These are phyloP conservation scores for Plantago lanceolata DNA, from an alignment of 305 asterid species.

Conservation along the genomic window DNA sequence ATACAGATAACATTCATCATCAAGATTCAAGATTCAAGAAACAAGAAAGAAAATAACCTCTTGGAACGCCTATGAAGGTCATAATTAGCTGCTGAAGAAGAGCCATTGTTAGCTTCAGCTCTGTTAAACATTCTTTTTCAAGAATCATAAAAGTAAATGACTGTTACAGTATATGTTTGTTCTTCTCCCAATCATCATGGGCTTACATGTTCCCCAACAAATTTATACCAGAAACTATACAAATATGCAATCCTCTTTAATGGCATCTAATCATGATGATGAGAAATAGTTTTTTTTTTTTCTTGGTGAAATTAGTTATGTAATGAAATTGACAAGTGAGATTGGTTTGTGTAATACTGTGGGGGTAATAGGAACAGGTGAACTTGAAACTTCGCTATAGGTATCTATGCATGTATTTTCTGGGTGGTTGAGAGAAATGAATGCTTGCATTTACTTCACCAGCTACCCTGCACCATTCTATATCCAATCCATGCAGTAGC, in stretches of 20 bases:
- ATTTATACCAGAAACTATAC: too few species aligned
- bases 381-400: background rate
- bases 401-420: background rate
- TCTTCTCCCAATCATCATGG: background rate
- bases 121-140: conserved; percentile 18
- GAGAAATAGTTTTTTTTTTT: background rate
- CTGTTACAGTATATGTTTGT: background rate
- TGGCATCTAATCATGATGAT: background rate
- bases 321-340: background rate
- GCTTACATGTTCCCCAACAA: conserved; percentile 10
- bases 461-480: background rate
- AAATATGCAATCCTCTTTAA: background rate
- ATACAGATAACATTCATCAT: too few species aligned
- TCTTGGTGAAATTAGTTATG: background rate
- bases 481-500: background rate
- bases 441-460: conserved; percentile 8
- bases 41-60: conserved; percentile 32
- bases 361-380: background rate
- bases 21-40: too few species aligned
- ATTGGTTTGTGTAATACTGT: background rate
- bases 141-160: conserved; percentile 19
- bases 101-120: conserved; percentile 20
- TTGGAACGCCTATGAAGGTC: conserved; percentile 48
- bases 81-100: conserved; percentile 27
- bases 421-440: conserved; percentile 5